phyloP scores from a whole-genome alignment of 2,329 filamentous ascomycete species.

The Ascochyta rabiei region DNA sequence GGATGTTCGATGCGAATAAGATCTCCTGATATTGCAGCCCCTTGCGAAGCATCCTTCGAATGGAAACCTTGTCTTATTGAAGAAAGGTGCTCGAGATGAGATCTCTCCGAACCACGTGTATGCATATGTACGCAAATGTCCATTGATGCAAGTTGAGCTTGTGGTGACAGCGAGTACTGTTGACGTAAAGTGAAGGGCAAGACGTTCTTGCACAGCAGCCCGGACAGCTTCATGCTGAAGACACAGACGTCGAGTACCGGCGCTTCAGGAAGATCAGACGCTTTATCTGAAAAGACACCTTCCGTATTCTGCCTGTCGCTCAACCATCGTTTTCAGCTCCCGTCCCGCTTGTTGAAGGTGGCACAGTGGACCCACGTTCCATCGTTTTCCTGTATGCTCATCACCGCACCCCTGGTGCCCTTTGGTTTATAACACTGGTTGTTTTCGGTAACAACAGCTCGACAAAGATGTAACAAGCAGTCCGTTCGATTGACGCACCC shows the following conservation, averaged over 20 bases:
- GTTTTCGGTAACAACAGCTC: background rate
- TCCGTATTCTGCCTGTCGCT: background rate
- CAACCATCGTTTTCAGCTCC: background rate
- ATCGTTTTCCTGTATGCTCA: constrained; percentile 1
- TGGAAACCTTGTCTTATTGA: background rate
- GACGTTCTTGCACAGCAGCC: background rate
- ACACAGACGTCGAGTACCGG: background rate
- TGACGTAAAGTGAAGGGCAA: background rate
- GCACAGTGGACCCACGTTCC: constrained; percentile 5
- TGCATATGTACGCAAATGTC: background rate
- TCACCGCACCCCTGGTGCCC: background rate
- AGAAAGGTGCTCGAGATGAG: background rate
- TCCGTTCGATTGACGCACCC: background rate
- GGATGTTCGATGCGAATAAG: background rate
- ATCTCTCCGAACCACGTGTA: constrained; percentile 6
- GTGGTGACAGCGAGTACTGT: background rate
- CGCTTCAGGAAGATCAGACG: background rate
- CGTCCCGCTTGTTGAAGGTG: background rate
- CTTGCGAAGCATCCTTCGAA: background rate
- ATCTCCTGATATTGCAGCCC: background rate
- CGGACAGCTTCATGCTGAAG: background rate
- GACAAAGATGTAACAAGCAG: background rate
- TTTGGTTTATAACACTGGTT: constrained; percentile 5
- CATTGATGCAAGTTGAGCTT: constrained; percentile 4
- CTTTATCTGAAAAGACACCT: background rate